Conservation (phyloP, 1,139 yeast species). For the Taphrina sp. region DNA sequence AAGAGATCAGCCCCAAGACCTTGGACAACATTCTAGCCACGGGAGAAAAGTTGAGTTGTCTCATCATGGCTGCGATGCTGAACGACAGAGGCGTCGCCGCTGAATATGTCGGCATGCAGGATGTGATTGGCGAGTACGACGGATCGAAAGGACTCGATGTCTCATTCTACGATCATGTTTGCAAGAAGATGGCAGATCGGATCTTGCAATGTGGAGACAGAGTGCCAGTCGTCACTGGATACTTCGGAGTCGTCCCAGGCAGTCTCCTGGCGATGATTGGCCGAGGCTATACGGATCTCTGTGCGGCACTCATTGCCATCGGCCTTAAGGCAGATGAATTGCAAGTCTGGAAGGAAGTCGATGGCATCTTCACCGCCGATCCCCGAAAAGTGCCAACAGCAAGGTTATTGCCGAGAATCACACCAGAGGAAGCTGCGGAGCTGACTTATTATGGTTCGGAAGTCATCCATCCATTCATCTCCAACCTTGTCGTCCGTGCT, state of each 20-base stretch:
- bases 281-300: constrained; percentile 93
- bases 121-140: constrained; percentile 51
- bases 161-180: constrained; percentile 60
- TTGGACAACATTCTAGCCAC: constrained; percentile 86
- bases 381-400: constrained; percentile 94
- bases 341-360: constrained; percentile 98
- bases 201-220: constrained; percentile 49
- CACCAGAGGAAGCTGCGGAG: constrained; percentile 98
- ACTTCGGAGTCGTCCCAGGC: constrained; percentile 91
- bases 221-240: constrained; percentile 89
- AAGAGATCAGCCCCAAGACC: constrained; percentile 86
- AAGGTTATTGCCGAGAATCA: constrained; percentile 75
- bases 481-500: constrained; percentile 97
- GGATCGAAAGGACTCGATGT: constrained; percentile 57
- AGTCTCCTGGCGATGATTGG: constrained; percentile 91
- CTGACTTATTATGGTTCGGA: constrained; percentile 96
- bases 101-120: constrained; percentile 72
- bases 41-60: constrained; percentile 89
- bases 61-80: constrained; percentile 81
- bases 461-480: constrained; percentile 96
- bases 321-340: constrained; percentile 89
- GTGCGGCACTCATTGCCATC: constrained; percentile 95
- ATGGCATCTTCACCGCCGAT: constrained; percentile 97
- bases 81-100: constrained; percentile 77
- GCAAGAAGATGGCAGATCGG: constrained; percentile 58